Evolutionary conservation across 208 protist species (phyloP).

Genomic region (Tritrichomonas foetus): DNA sequence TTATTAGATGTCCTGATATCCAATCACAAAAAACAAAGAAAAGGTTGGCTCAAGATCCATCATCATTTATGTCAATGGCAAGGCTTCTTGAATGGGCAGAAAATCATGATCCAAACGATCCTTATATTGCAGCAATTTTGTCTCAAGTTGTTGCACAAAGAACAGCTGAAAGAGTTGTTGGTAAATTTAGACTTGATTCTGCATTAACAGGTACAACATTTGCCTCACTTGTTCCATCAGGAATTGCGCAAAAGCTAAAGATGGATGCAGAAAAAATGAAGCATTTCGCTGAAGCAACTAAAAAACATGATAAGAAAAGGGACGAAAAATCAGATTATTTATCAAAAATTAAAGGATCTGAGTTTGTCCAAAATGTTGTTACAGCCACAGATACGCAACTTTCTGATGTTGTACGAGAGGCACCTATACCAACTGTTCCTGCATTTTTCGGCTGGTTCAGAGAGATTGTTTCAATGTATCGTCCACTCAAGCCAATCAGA

Average conservation of each 20-base stretch:
- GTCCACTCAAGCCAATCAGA: neutral
- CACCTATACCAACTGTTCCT: slow-evolving; percentile 11
- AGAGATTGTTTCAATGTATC: neutral
- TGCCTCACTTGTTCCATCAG: neutral
- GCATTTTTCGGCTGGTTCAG: neutral
- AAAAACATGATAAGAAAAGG: neutral
- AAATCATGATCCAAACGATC: slow-evolving; percentile 21
- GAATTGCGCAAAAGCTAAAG: neutral
- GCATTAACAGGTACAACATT: neutral
- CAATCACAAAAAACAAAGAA: neutral
- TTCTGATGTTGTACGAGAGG: neutral
- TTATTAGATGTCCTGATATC: neutral
- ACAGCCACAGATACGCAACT: neutral
- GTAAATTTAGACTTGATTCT: neutral
- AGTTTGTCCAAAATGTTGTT: neutral
- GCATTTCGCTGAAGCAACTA: neutral
- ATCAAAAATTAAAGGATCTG: neutral
- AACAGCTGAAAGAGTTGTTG: neutral
- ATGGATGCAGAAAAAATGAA: neutral
- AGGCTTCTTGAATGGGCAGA: neutral
- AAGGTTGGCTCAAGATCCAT: neutral
- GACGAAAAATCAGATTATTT: neutral
- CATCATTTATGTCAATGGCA: neutral
- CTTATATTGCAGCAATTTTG: neutral
- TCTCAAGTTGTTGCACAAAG: neutral